Evolutionary conservation across 805 yeast genomes (phyloP), one percentile per base, ranked within the genome.

Genomic region (Candida dendrica): DNA sequence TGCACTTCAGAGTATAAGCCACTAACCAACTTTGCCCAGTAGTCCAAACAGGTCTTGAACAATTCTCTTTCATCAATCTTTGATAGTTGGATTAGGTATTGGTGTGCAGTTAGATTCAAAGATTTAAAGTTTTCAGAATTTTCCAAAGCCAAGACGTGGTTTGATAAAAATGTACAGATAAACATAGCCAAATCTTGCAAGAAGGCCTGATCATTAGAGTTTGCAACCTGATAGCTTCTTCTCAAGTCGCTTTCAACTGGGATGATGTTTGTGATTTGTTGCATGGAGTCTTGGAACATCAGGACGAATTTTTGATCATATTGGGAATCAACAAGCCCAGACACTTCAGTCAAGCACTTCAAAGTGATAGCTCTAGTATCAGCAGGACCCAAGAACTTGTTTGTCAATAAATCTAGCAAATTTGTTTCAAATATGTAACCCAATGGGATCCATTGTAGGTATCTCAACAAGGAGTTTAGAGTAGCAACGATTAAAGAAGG

Each of bases 141-240:
- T 55, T 93, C 91, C 47, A 85, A 63, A 3, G 81, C 71, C 19
- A 65, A 46, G 47, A 84, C 73, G 61, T 93, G 96, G 59, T 79
- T 80, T 30, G 82, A 66, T 49, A 93, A 68, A 58, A 85, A 91
- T 3, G 96, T 85, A 41, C 93, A 81, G 53, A 93, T 72, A 62
- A 83, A 93, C 84, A 91, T 81, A 15, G 97, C 95, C 56, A 93
- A 75, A 68, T 93, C 96, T 65, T 93, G 96, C 52, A 93, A 75
- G 57, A 90, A 90, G 32, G 93, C 90, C 69, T 93, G 98, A 59
- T 91, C 97, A 36, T 76, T 70, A 17, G 95, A 76, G 57, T 74
- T 76, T 6, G 96, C 95, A 50, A 72, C 69, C 39, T 75, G 72
- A 64, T 93, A 93, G 22, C 85, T 77, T 39, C 71, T 71, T 52